Percentiles rank a stretch among this genome's conserved stretches.
Conservation (phyloP, 2,329 filamentous ascomycete species). For the Penicillium sp. region DNA sequence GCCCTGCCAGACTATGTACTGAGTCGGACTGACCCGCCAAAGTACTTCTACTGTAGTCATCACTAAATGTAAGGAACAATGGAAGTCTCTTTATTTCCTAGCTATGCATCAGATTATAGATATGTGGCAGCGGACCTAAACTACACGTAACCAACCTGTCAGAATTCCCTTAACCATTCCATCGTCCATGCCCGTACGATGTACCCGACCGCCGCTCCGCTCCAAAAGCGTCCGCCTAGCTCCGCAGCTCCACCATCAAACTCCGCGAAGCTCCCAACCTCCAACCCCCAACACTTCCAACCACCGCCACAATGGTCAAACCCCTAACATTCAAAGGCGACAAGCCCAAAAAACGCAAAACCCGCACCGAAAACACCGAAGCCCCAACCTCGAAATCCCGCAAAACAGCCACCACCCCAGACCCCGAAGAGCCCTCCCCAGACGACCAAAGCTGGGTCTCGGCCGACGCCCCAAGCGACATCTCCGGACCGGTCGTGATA, state of each 20-base stretch:
- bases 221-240: background rate
- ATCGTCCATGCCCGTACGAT: no score
- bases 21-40: background rate
- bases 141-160: no score
- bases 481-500: slow-evolving; percentile 77
- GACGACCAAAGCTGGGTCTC: slow-evolving; percentile 89
- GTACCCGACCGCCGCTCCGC: background rate
- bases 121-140: no score
- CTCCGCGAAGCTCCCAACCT: slow-evolving; percentile 3
- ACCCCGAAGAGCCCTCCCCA: slow-evolving; percentile 35
- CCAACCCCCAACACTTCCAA: slow-evolving; percentile 4
- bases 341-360: slow-evolving; percentile 89
- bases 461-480: slow-evolving; percentile 68
- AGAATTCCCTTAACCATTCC: no score
- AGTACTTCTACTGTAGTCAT: no score
- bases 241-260: no score
- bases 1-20: background rate
- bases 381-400: slow-evolving; percentile 21
- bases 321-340: slow-evolving; percentile 95
- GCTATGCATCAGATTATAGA: no score
- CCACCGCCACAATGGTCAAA: slow-evolving; percentile 55
- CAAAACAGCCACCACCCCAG: slow-evolving; percentile 21
- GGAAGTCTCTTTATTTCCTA: no score
- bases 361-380: slow-evolving; percentile 51
- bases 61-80: no score